phyloP scores from a whole-genome alignment of 2,329 filamentous ascomycete species.

The Lasiodiplodia hormozganensis region DNA sequence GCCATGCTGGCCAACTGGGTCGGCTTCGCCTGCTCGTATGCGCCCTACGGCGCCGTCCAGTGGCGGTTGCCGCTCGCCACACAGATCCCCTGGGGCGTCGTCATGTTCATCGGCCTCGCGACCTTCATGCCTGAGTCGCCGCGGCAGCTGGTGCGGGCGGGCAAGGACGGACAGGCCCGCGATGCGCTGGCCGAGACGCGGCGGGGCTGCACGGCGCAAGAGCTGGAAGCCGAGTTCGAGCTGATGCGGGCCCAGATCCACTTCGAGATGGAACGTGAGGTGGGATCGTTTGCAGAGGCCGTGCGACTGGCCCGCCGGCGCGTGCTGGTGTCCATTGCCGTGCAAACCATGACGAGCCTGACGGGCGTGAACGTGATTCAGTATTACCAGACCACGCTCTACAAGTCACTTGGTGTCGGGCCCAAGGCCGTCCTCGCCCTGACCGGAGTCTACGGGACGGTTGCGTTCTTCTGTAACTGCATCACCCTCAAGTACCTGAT shows the following conservation, averaged over 20 bases:
- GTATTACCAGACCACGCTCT: constrained; percentile 53
- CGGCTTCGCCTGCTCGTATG: constrained; percentile 46
- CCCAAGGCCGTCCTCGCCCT: constrained; percentile 57
- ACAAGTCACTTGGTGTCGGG: constrained; percentile 53
- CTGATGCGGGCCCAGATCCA: constrained; percentile 64
- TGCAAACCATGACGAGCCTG: constrained; percentile 58
- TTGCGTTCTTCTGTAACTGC: constrained; percentile 57
- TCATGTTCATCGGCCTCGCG: no score
- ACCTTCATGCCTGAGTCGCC: no score
- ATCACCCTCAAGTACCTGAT: constrained; percentile 45
- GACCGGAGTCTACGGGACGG: constrained; percentile 58
- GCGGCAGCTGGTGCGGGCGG: no score
- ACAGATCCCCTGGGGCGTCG: no score
- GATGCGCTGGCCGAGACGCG: no score
- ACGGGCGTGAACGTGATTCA: constrained; percentile 58
- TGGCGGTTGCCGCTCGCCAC: constrained; percentile 40
- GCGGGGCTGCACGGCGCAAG: no score
- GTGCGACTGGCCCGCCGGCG: constrained; percentile 51
- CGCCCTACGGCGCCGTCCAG: constrained; percentile 11
- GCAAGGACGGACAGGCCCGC: no score
- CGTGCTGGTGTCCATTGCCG: constrained; percentile 55
- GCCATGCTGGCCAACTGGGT: constrained; percentile 49
- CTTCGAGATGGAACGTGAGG: constrained; percentile 48
- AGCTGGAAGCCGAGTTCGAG: constrained; percentile 48
- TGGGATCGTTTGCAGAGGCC: constrained; percentile 53